Conservation (phyloP, 805 yeast genomes). For the Spathaspora passalidarum region DNA sequence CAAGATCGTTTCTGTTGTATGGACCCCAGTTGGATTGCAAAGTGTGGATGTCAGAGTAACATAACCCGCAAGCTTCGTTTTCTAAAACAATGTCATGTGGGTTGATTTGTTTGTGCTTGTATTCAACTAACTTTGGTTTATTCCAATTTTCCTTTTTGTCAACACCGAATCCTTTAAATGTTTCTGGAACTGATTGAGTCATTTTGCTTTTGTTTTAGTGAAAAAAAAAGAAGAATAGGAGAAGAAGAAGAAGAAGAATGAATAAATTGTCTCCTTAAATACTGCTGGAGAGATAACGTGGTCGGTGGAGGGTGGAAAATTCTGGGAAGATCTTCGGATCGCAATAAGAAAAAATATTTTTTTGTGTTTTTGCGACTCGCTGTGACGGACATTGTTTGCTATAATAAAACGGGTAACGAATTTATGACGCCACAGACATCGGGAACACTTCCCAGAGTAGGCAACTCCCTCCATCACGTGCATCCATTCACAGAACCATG, state of each 20-base stretch:
- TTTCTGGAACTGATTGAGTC: conserved; percentile 8
- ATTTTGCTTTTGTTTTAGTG: neutral
- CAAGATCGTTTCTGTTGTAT: conserved; percentile 30
- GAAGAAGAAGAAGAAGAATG: neutral
- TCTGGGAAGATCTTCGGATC: neutral
- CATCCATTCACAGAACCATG: no score
- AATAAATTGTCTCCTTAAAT: neutral
- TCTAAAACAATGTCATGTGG: conserved; percentile 52
- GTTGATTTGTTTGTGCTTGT: conserved; percentile 22
- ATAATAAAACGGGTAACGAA: no score
- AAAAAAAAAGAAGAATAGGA: neutral
- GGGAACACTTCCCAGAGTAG: no score
- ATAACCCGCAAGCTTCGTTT: conserved; percentile 61
- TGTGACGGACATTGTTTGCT: no score
- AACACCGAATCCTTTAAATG: conserved; percentile 29
- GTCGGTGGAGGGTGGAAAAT: neutral
- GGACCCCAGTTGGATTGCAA: conserved; percentile 52
- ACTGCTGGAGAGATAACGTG: neutral
- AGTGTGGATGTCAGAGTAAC: conserved; percentile 62
- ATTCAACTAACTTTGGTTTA: conserved; percentile 30
- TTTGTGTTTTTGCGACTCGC: no score
- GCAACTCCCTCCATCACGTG: no score
- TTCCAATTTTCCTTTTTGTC: conserved; percentile 28
- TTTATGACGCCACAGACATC: no score
- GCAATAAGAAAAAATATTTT: neutral